Conservation (phyloP, 352 stramenopile species). For the Pythium utonaiense region DNA sequence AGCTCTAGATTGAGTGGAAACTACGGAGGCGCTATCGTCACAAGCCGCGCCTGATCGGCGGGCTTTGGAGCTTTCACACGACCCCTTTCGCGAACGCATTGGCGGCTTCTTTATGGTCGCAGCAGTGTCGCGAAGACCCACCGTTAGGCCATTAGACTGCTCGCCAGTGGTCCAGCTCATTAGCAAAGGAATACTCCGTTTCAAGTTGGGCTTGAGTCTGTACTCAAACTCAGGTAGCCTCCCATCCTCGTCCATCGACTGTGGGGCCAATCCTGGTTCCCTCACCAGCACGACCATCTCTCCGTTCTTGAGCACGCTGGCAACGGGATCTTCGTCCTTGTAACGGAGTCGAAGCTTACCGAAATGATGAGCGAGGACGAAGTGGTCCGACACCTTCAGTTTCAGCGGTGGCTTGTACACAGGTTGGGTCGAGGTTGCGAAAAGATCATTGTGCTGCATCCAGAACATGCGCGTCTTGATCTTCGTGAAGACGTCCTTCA, state of each 20-base stretch:
- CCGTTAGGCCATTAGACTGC: background rate
- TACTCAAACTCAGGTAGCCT: conserved; percentile 19
- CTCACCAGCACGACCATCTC: conserved; percentile 39
- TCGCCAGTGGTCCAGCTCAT: conserved; percentile 12
- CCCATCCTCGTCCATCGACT: background rate
- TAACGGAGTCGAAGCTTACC: conserved; percentile 28
- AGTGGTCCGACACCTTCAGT: conserved; percentile 35
- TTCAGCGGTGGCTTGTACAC: conserved; percentile 17
- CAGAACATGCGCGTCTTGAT: conserved; percentile 52
- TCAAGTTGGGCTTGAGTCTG: conserved; percentile 12
- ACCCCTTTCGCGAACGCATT: background rate
- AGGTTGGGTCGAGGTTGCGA: conserved; percentile 8
- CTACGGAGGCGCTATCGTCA: background rate
- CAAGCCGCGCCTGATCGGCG: background rate
- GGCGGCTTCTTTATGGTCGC: background rate
- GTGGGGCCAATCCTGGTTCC: background rate
- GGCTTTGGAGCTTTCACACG: background rate
- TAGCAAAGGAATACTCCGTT: conserved; percentile 17
- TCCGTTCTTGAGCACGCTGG: conserved; percentile 30
- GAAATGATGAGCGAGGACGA: conserved; percentile 36
- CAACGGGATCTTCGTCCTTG: conserved; percentile 20
- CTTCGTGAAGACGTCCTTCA: conserved; percentile 31
- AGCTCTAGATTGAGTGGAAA: background rate
- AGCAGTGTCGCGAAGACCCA: background rate
- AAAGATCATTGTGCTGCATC: conserved; percentile 55